Conservation (phyloP, 441 rosid species). For the Macaranga tanarius region DNA sequence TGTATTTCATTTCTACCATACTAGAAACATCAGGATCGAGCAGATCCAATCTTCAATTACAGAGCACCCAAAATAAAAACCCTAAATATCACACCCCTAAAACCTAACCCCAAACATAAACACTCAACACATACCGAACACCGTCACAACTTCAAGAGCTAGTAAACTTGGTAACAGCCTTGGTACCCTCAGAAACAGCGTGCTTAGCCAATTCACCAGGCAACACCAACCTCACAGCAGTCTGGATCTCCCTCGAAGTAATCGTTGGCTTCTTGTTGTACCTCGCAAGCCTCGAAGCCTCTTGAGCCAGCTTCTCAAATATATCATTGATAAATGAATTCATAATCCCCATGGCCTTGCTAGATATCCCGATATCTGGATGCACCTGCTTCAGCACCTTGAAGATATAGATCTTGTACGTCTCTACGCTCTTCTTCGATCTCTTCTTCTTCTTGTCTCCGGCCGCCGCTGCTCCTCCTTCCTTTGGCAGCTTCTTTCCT, state of each 20-base stretch:
- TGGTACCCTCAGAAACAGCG: conserved; percentile 55
- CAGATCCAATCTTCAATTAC: conserved; percentile 10
- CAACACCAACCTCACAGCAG: conserved; percentile 47
- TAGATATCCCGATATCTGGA: conserved; percentile 49
- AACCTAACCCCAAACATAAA: conserved; percentile 7
- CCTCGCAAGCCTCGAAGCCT: conserved; percentile 42
- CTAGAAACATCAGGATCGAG: neutral
- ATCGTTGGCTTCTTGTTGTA: conserved; percentile 57
- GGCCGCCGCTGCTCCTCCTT: conserved; percentile 28
- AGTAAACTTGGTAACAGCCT: conserved; percentile 52
- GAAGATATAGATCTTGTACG: conserved; percentile 30
- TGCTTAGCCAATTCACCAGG: conserved; percentile 60
- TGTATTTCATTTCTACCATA: neutral
- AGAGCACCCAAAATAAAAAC: neutral
- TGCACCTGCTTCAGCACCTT: conserved; percentile 51
- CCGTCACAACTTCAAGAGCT: conserved; percentile 25
- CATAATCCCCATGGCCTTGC: conserved; percentile 61
- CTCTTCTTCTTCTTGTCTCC: conserved; percentile 42
- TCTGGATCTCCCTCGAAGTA: conserved; percentile 55
- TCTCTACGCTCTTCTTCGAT: conserved; percentile 32
- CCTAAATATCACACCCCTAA: neutral
- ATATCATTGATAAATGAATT: conserved; percentile 53
- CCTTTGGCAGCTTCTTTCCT: conserved; percentile 36
- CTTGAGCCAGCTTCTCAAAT: conserved; percentile 58
- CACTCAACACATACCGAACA: neutral